These are phyloP conservation scores for Leccinum ochraceum DNA, from an alignment of 768 basidiomycete genomes.

Conservation along the genomic window DNA sequence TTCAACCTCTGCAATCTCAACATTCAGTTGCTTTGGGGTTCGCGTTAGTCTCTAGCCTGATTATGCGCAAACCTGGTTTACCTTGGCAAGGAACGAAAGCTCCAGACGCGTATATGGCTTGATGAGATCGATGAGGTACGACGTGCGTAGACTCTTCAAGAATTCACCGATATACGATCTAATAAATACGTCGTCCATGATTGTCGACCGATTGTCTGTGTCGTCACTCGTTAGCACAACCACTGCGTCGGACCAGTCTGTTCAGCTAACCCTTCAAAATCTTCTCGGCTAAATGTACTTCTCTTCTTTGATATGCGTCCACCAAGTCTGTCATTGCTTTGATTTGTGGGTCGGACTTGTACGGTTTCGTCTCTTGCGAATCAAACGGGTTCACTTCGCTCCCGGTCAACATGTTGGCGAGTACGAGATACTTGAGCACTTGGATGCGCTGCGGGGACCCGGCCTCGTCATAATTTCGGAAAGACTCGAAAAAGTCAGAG, in stretches of 20 bases:
- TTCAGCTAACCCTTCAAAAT: conserved; percentile 73
- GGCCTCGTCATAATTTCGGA: conserved; percentile 97
- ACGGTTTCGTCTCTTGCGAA: conserved; percentile 99
- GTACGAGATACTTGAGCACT: conserved; percentile 96
- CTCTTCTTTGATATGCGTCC: conserved; percentile 92
- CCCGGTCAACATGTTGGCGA: conserved; percentile 97
- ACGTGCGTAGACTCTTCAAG: conserved; percentile 88
- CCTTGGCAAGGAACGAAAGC: conserved; percentile 90
- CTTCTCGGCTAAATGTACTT: conserved; percentile 97
- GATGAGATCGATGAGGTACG: conserved; percentile 97
- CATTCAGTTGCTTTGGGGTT: conserved; percentile 86
- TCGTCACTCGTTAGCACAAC: conserved; percentile 3
- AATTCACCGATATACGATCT: conserved; percentile 95
- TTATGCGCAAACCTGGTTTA: conserved; percentile 30
- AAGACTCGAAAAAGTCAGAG: conserved; percentile 98
- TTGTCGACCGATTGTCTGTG: conserved; percentile 88
- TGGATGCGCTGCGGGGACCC: conserved; percentile 96
- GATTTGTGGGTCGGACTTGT: conserved; percentile 92
- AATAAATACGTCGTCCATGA: conserved; percentile 96
- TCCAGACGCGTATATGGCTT: conserved; percentile 97
- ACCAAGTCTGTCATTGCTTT: conserved; percentile 98
- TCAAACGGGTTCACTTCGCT: conserved; percentile 99
- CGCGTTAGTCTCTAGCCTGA: neutral
- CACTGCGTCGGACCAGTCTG: neutral
- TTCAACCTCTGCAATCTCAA: conserved; percentile 90